Evolutionary conservation across 1,284 basidiomycete species (phyloP).

Genomic region (Boletus sp.): DNA sequence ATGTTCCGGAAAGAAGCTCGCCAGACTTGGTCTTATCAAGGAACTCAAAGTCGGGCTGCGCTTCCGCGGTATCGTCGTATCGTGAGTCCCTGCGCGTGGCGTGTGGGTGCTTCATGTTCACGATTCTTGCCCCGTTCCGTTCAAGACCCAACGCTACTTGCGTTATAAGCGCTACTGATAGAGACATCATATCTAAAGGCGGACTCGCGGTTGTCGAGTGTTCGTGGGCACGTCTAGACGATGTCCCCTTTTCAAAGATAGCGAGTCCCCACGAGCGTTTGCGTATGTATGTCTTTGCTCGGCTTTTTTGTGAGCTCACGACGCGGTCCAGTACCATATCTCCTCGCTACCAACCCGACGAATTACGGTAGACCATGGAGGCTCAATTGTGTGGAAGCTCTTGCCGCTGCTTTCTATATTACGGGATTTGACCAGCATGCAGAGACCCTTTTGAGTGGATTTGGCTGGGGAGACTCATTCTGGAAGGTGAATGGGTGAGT

Average conservation of each 20-base stretch:
- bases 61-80: slow-evolving; percentile 90
- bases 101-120: background rate
- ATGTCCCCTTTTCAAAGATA: slow-evolving; percentile 93
- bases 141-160: slow-evolving; percentile 81
- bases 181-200: slow-evolving; percentile 68
- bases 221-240: slow-evolving; percentile 93
- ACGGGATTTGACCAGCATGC: slow-evolving; percentile 81
- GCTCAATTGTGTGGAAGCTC: slow-evolving; percentile 88
- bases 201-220: slow-evolving; percentile 97
- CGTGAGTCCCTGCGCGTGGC: slow-evolving; percentile 53
- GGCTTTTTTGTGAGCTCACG: background rate
- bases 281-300: slow-evolving; percentile 47
- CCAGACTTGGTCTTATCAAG: slow-evolving; percentile 80
- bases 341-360: slow-evolving; percentile 89
- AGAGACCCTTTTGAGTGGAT: slow-evolving; percentile 69
- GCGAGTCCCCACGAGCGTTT: slow-evolving; percentile 89
- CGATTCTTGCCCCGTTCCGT: background rate
- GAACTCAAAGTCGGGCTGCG: slow-evolving; percentile 82
- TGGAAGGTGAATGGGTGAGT: slow-evolving; percentile 75
- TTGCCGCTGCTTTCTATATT: slow-evolving; percentile 91
- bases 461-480: slow-evolving; percentile 87
- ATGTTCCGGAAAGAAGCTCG: slow-evolving; percentile 93
- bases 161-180: slow-evolving; percentile 81
- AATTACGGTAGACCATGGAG: slow-evolving; percentile 95
- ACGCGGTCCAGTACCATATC: slow-evolving; percentile 71